Base-by-base conservation (phyloP, 495 filamentous ascomycete genomes). In the Thermochaetoides thermophila region DNA sequence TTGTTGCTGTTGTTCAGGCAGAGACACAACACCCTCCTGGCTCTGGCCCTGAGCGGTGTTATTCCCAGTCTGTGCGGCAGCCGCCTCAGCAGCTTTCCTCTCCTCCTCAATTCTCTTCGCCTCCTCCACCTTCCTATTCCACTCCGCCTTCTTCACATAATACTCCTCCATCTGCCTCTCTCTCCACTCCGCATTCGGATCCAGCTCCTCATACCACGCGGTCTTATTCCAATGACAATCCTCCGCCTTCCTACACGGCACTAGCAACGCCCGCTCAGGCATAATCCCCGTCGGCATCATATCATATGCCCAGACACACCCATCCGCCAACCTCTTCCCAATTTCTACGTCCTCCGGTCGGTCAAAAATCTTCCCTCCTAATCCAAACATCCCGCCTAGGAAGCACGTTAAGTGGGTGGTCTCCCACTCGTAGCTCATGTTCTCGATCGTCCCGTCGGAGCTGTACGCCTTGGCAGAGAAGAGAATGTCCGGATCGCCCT, bases 291-390 rank as follows among this genome's bases (percentile, higher is more conserved):
- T 79, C 1, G 71, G 63, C 9, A 81, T 84, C 12, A 68, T 65
- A 43, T 83, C 74, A 49, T 96, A 96, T 2, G 84, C 79, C 87
- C 84, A 96, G 2, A 89, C 79, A 50, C 89, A 97, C 14, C 87
- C 91, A 37, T 92, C 85, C 0, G 87, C 81, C 9, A 97, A 69
- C 48, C 80, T 80, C 40, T 67, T 64, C 5, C 79, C 89, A 28
- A 92, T 70, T 25, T 89, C 76, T 27, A 96, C 60, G 52, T 97
- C 87, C 14, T 67, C 67, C 5, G 77, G 64, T n/a, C 75, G 63
- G 7, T 72, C 68, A 40, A 94, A 94, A n/a, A 86, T 64, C 55
- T 82, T 86, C 25, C 84, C 80, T 20, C 80, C 85, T 35, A 97
- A 64, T 4, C 74, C 91, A 37, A 91, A 78, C 89, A 96, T 96